Evolutionary conservation across 2,329 filamentous ascomycete genomes (phyloP).

Genomic region (Neoscytalidium dimidiatum): DNA sequence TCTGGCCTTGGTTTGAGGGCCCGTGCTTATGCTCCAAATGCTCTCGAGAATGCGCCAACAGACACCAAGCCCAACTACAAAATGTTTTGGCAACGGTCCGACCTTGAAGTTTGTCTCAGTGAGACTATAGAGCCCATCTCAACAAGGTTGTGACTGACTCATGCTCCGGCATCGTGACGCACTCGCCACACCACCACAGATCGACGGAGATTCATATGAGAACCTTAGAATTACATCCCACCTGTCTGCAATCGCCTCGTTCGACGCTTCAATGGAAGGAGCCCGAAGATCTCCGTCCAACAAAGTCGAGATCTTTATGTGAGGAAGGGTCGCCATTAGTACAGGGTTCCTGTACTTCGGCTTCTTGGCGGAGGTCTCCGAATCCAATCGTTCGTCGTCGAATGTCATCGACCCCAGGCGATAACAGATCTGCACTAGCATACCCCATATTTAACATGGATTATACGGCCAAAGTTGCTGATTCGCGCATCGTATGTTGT

Average conservation of each 20-base stretch:
- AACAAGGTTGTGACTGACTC: background rate
- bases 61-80: background rate
- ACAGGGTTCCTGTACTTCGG: background rate
- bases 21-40: conserved; percentile 23
- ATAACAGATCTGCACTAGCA: background rate
- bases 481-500: background rate
- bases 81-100: background rate
- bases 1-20: conserved; percentile 26
- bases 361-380: background rate
- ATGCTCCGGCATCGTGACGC: background rate
- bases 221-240: background rate
- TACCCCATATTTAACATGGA: background rate
- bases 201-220: background rate
- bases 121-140: background rate
- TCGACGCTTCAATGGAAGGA: background rate
- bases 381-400: background rate
- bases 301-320: background rate
- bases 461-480: background rate
- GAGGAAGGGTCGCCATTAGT: background rate
- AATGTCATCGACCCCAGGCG: background rate
- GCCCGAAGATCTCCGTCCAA: background rate
- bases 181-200: background rate
- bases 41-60: conserved; percentile 6
- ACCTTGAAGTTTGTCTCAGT: background rate
- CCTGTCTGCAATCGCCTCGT: no score